Evolutionary conservation across 306 rosid species (phyloP), one percentile per base, ranked within the genome.

Genomic region (Erythrophleum fordii): DNA sequence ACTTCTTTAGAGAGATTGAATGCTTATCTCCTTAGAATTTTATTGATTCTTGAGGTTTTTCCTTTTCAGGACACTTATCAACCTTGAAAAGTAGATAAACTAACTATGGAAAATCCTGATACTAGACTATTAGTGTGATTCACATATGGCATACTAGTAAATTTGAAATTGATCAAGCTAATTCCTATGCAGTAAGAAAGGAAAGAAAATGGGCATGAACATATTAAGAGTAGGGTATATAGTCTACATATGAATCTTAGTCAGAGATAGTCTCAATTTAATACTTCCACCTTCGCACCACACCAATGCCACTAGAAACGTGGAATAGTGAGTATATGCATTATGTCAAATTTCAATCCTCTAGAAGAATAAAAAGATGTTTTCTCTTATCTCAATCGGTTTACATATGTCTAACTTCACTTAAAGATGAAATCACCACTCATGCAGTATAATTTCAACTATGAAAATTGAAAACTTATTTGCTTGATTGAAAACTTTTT

Each of bases 121-220:
- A 29, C 58, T 46, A 39, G 48, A 65, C 53, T 22, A 25, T 28
- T 56, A 45, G 13, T 49, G 58, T 46, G 58, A 69, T 39, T 69
- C 62, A 48, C 28, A 39, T 28, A 18, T 39, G 45, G 78, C 51
- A 37, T 9, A 20, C 48, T 11, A 34, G 25, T 46, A 53, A 29
- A 67, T 11, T 16, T 64, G 29, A 55, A 45, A 55, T 31, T 23
- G 66, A 78, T 73, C 42, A 67, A 66, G 39, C 42, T 77, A 77
- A 70, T 35, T 52, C 41, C 39, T 10, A 72, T 52, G 56, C 46
- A 48, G 18, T 51, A 29, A 77, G 39, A 72, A 41, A 48, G 14
- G 31, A 26, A 18, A 61, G 81, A 53, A 48, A 28, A 68, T 17
- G 55, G 72, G 25, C 26, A 59, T 49, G 65, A 29, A 49, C 44